These are phyloP conservation scores for Cyberlindnera meyerae DNA, from an alignment of 805 yeast genomes.

Conservation along the genomic window DNA sequence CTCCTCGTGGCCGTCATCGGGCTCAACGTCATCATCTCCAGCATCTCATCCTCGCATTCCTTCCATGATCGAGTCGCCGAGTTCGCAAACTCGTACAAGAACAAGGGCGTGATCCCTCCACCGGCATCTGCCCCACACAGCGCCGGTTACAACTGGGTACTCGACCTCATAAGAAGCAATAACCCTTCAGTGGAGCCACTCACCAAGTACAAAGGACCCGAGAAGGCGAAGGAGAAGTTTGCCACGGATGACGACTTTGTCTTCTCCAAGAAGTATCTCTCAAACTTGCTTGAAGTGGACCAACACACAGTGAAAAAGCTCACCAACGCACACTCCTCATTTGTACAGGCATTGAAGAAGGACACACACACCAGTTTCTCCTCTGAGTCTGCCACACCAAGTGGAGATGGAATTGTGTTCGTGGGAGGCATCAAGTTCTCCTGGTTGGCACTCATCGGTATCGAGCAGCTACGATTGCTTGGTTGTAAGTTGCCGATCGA, in stretches of 20 bases:
- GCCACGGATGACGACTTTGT: conserved; percentile 36
- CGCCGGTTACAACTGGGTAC: conserved; percentile 22
- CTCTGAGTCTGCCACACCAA: conserved; percentile 23
- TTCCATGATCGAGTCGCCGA: conserved; percentile 5
- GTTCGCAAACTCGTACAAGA: not conserved
- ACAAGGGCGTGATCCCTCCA: too few species aligned
- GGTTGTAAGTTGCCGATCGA: conserved; percentile 69
- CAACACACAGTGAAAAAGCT: conserved; percentile 30
- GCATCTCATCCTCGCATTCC: too few species aligned
- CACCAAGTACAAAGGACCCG: conserved; percentile 35
- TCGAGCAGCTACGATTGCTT: conserved; percentile 54
- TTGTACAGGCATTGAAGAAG: conserved; percentile 28
- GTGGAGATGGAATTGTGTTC: conserved; percentile 54
- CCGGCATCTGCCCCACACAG: not conserved
- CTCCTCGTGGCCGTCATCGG: not conserved
- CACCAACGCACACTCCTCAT: conserved; percentile 34
- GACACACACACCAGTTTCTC: conserved; percentile 37
- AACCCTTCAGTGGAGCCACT: conserved; percentile 38
- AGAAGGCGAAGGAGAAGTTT: conserved; percentile 41
- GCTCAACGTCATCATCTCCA: conserved; percentile 1
- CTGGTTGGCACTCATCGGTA: conserved; percentile 60
- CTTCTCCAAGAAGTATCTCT: conserved; percentile 43
- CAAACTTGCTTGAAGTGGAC: conserved; percentile 38
- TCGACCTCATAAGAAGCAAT: conserved; percentile 26
- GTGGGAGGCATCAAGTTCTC: conserved; percentile 77